A percentile compares a stretch with the other conserved stretches of the same genome.
phyloP scores from a whole-genome alignment of 2,329 filamentous ascomycete genomes.

The Alternaria sp. region DNA sequence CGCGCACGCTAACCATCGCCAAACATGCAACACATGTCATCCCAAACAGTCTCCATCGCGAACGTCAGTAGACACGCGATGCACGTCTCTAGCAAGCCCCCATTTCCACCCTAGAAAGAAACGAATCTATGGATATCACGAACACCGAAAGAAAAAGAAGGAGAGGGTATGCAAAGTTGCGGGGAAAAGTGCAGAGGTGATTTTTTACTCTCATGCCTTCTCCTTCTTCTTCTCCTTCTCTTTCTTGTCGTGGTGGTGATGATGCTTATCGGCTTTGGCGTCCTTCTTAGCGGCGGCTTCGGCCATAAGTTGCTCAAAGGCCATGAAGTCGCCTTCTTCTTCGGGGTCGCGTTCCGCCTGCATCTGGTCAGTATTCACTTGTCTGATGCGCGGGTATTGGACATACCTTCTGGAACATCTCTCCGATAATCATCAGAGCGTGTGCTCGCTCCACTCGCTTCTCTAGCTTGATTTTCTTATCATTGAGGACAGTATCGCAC shows the following conservation, averaged over 20 bases:
- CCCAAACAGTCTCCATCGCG: background rate
- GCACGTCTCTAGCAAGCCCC: background rate
- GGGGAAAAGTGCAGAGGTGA: background rate
- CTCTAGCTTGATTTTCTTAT: slow-evolving; percentile 76
- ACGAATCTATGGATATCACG: slow-evolving; percentile 41
- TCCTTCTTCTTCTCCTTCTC: slow-evolving; percentile 38
- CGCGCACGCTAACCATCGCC: background rate
- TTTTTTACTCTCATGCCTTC: slow-evolving; percentile 21
- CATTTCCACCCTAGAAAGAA: background rate
- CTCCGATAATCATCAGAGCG: slow-evolving; percentile 84
- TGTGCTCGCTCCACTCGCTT: slow-evolving; percentile 93
- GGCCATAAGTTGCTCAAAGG: slow-evolving; percentile 96
- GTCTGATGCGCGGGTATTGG: background rate
- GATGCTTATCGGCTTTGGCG: slow-evolving; percentile 76
- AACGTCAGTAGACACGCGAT: background rate
- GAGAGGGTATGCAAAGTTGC: background rate
- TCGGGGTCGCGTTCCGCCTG: slow-evolving; percentile 89
- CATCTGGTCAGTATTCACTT: background rate
- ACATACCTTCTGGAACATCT: slow-evolving; percentile 84
- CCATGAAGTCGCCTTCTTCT: slow-evolving; percentile 98
- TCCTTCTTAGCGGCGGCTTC: slow-evolving; percentile 97
- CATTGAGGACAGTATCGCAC: slow-evolving; percentile 84
- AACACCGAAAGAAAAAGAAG: slow-evolving; percentile 18
- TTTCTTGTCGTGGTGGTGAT: slow-evolving; percentile 56
- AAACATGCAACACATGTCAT: background rate